A percentile compares a stretch with the other conserved stretches of the same genome.
Evolutionary conservation across 495 filamentous ascomycete species (phyloP).

Genomic region (Corynascus novoguineensis): DNA sequence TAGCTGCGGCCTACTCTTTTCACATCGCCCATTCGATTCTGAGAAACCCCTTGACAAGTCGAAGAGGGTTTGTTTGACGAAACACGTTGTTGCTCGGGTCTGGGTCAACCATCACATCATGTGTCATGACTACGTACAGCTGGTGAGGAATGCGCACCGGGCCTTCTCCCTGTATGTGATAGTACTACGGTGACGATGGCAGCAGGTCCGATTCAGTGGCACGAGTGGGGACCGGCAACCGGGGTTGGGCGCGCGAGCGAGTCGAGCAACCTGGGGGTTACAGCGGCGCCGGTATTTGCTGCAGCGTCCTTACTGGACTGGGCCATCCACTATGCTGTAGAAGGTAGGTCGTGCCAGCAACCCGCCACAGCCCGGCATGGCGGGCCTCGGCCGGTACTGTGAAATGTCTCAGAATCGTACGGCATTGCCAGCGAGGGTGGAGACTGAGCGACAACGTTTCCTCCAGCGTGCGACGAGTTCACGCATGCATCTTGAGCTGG

Average conservation of each 20-base stretch:
- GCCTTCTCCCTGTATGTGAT: not conserved
- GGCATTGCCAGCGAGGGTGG: not conserved
- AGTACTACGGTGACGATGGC: not conserved
- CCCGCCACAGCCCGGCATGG: not conserved
- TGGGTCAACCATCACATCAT: too few species aligned
- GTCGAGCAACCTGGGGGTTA: not conserved
- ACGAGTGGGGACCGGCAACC: not conserved
- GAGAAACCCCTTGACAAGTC: too few species aligned
- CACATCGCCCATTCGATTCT: too few species aligned
- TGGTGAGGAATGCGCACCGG: not conserved
- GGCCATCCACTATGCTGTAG: not conserved
- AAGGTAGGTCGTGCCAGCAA: not conserved
- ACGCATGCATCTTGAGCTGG: too few species aligned
- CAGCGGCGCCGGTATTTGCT: slow-evolving; percentile 1
- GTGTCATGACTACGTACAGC: not conserved
- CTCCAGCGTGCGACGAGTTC: too few species aligned
- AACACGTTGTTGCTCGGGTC: too few species aligned
- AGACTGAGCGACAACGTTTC: too few species aligned
- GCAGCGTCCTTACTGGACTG: not conserved
- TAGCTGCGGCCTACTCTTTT: too few species aligned
- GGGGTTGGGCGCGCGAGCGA: not conserved
- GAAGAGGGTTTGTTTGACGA: too few species aligned
- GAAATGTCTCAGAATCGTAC: slow-evolving; percentile 16
- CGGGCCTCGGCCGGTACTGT: not conserved
- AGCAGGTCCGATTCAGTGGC: not conserved